A percentile compares a stretch with the other conserved stretches of the same genome.
phyloP scores from a whole-genome alignment of 331 rosid genomes.

The Malus hybrid region DNA sequence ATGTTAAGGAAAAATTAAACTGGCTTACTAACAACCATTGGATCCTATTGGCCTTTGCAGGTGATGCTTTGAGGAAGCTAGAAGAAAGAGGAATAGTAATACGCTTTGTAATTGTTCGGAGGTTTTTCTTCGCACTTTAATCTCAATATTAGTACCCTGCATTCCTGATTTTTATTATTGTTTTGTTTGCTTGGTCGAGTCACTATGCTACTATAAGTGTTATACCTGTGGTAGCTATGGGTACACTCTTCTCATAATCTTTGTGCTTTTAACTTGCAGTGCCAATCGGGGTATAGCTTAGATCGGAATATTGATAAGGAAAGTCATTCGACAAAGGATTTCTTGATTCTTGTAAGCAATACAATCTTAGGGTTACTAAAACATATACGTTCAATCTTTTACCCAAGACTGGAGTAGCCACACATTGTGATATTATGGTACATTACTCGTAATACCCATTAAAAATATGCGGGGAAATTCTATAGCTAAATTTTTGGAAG shows the following conservation, averaged over 20 bases:
- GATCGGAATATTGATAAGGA: slow-evolving; percentile 86
- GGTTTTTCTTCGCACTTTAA: slow-evolving; percentile 57
- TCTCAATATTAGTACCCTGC: slow-evolving; percentile 1
- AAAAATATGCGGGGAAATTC: background rate
- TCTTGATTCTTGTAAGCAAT: slow-evolving; percentile 82
- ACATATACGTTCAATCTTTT: slow-evolving; percentile 6
- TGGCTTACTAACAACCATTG: background rate
- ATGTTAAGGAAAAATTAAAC: background rate
- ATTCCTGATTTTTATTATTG: slow-evolving; percentile 1
- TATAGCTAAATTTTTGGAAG: background rate
- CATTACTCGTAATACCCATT: background rate
- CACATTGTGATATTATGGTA: background rate
- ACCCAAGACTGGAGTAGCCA: slow-evolving; percentile 3
- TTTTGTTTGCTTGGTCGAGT: slow-evolving; percentile 1
- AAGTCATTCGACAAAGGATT: slow-evolving; percentile 66
- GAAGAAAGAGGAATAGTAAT: slow-evolving; percentile 92
- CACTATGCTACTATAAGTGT: background rate
- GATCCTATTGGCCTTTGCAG: slow-evolving; percentile 32
- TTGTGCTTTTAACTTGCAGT: slow-evolving; percentile 40
- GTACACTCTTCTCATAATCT: slow-evolving; percentile 9
- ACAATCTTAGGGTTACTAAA: slow-evolving; percentile 5
- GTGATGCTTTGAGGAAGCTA: slow-evolving; percentile 84
- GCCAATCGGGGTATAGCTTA: slow-evolving; percentile 90
- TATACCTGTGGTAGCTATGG: background rate
- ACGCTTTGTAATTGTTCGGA: slow-evolving; percentile 94